Evolutionary conservation across 2,329 filamentous ascomycete species (phyloP).

Genomic region (Aureobasidium sp.): DNA sequence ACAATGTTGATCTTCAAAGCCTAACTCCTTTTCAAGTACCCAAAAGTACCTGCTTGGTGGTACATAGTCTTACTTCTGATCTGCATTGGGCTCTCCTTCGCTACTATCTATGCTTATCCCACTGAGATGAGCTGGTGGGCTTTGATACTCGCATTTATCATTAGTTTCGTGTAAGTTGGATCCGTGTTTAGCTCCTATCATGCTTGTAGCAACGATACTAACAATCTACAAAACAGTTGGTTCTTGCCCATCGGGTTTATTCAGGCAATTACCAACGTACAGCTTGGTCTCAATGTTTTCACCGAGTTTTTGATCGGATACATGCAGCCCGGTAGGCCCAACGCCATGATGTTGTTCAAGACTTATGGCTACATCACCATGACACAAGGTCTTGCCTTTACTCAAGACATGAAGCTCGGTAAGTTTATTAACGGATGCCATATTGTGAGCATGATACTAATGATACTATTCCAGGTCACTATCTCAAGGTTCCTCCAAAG

Average conservation of each 20-base stretch:
- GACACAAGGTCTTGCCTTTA: constrained; percentile 76
- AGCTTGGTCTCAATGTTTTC: constrained; percentile 31
- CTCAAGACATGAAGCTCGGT: constrained; percentile 75
- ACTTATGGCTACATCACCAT: constrained; percentile 47
- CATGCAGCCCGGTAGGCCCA: constrained; percentile 75
- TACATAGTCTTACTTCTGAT: constrained; percentile 40
- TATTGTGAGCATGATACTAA: neutral
- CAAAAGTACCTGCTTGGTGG: constrained; percentile 73
- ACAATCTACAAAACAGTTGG: neutral
- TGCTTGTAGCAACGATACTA: neutral
- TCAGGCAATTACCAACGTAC: constrained; percentile 74
- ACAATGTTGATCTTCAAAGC: too few relatives aligned
- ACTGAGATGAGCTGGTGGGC: constrained; percentile 80
- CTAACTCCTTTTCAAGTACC: constrained; percentile 47
- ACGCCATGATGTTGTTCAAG: constrained; percentile 81
- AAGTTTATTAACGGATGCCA: neutral
- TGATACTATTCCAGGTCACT: constrained; percentile 41
- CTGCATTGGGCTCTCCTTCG: constrained; percentile 17
- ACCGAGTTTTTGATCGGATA: constrained; percentile 75
- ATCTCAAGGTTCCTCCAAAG: constrained; percentile 78
- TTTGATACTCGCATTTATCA: constrained; percentile 63
- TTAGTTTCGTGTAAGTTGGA: constrained; percentile 58
- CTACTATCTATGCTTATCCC: constrained; percentile 50
- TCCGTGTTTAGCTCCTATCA: neutral
- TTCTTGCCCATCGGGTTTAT: constrained; percentile 43